Evolutionary conservation across 2,329 filamentous ascomycete species (phyloP), one percentile per base, ranked within the genome.

Genomic region (Fusarium sp.): DNA sequence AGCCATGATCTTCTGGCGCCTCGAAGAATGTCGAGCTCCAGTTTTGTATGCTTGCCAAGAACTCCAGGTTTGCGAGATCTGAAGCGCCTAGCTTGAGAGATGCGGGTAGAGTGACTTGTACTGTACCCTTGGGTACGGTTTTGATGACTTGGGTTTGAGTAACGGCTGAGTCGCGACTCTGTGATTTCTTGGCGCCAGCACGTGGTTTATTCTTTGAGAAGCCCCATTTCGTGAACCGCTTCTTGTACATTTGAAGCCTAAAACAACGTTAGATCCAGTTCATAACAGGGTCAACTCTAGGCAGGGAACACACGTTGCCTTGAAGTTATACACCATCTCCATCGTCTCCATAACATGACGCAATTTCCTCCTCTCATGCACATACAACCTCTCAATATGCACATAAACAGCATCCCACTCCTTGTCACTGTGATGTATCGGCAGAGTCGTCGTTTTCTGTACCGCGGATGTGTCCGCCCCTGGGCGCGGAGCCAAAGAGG

Each of bases 221-320:
- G 0, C 69, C 70, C 70, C 69, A 71, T 57, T 71, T 71, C 20
- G 70, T 65, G 18, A 72, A 71, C 0, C 70, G 40, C 10, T 67
- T 72, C 27, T 72, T 72, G 10, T 72, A 71, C 70, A 72, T 72
- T 8, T 72, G 70, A 6, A 59, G 20, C 2, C 70, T 72, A 1
- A 0, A 2, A 1, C 2, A 4, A 10, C 27, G 20, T 71, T 13
- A 69, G 69, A 13, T 40, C 20, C 3, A 10, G 6, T 13, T 4
- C 6, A 45, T 3, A 24, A 20, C 29, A 20, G 16, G 18, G 22
- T 13, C 20, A 2, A 24, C 6, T 8, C 6, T 5, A 47, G 20
- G 20, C 20, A 24, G 20, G 35, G 5, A 31, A 22, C 64, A 16
- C 31, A 72, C 64, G 64, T 68, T 62, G 70, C 70, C 50, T 68